Conservation (phyloP, 805 yeast genomes). For the Jamesozyma gamospora region DNA sequence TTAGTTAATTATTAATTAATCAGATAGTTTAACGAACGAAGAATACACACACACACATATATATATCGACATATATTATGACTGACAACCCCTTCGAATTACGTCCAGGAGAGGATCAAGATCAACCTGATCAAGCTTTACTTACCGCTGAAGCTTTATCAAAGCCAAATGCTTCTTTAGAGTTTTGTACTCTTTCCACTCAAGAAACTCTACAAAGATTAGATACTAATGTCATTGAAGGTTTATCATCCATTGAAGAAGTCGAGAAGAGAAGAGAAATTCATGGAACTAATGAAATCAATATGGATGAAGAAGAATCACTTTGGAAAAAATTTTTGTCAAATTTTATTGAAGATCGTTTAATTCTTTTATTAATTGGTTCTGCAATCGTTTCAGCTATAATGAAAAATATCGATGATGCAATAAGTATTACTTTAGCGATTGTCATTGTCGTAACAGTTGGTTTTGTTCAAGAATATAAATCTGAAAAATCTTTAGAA, state of each 20-base stretch:
- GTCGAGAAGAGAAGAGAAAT: constrained; percentile 57
- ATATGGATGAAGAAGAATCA: constrained; percentile 65
- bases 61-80: too few species aligned
- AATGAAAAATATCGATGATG: constrained; percentile 96
- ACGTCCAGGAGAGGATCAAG: constrained; percentile 2
- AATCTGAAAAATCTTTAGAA: constrained; percentile 89
- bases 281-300: constrained; percentile 76
- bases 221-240: constrained; percentile 48
- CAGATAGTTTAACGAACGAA: too few species aligned
- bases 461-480: constrained; percentile 94
- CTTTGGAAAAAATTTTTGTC: constrained; percentile 61
- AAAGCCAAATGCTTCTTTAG: constrained; percentile 46
- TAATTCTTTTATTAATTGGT: constrained; percentile 78
- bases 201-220: constrained; percentile 58
- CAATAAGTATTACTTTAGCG: constrained; percentile 87
- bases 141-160: constrained; percentile 20
- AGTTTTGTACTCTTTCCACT: constrained; percentile 49
- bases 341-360: constrained; percentile 83
- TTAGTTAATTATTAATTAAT: too few species aligned
- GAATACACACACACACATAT: too few species aligned
- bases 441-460: constrained; percentile 89
- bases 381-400: constrained; percentile 79
- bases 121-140: constrained; percentile 8
- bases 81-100: constrained; percentile 29
- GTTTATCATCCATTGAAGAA: constrained; percentile 63